Conservation (phyloP, 1,284 basidiomycete species). For the Spongispora temasekensis region DNA sequence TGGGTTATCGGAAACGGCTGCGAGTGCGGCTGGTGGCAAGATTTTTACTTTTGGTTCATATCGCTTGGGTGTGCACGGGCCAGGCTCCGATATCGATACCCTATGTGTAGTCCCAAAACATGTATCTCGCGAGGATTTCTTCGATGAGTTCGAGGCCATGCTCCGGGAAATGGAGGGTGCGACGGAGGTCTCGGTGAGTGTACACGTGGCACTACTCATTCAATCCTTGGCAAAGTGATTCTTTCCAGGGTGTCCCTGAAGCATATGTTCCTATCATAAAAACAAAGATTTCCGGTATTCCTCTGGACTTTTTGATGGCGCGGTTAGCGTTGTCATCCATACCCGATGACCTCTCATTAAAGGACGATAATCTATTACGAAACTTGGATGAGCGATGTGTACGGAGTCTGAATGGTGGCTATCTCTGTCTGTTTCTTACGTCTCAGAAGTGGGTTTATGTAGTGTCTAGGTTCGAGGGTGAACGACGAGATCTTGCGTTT, state of each 20-base stretch:
- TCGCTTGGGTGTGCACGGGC: conserved; percentile 94
- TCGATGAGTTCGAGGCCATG: conserved; percentile 90
- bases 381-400: conserved; percentile 96
- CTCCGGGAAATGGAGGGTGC: conserved; percentile 85
- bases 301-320: conserved; percentile 94
- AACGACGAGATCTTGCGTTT: conserved; percentile 96
- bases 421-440: background rate
- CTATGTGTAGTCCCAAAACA: conserved; percentile 97
- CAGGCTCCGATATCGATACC: conserved; percentile 98
- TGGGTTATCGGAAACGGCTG: conserved; percentile 87
- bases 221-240: conserved; percentile 4
- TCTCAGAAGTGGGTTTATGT: conserved; percentile 12
- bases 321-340: conserved; percentile 81
- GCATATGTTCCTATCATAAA: conserved; percentile 97
- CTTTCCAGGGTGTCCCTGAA: conserved; percentile 83
- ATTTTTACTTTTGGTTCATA: conserved; percentile 99
- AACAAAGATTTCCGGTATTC: conserved; percentile 88
- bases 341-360: conserved; percentile 88
- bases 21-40: conserved; percentile 89
- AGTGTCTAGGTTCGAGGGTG: conserved; percentile 82
- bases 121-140: conserved; percentile 95
- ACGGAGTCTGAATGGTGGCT: conserved; percentile 85
- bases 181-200: conserved; percentile 85
- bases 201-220: background rate
- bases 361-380: conserved; percentile 89